Evolutionary conservation across 257 asterid species (phyloP), one percentile per base, ranked within the genome.

Genomic region (Coffea canephora): DNA sequence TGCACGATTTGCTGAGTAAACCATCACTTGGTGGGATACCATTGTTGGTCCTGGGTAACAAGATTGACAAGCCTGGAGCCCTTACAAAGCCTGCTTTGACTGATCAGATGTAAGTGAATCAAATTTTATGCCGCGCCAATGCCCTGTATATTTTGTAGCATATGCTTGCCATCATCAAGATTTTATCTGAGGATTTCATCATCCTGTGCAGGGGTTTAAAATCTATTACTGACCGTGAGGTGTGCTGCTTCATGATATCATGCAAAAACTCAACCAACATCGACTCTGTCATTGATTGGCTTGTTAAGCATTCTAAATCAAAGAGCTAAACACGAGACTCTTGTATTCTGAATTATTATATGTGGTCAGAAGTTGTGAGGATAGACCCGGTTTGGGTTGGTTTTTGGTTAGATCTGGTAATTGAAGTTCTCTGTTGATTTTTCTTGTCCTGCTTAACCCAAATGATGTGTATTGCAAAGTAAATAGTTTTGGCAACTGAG

Each of bases 221-320:
- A 80, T 88, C 93, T 1, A 88, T 95, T 54, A 88, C 97, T 14
- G 97, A 94, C 73, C 87, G 99, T 83, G 99, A 95, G 86, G 99
- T 95, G 0, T 95, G 98, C 92, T 93, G 99, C 95, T 93, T 84
- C 80, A 93, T 95, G 98, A 93, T 95, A 87, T 95, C 99, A 21
- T 95, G 99, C 97, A 93, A 93, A 89, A 92, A 91, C 88, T 95
- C 97, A 3, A 92, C 97, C 52, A 95, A 95, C 83, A 95, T 95
- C 65, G 98, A 95, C 82, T 93, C 93, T 81, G 99, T 95, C 78
- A 93, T 95, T 52, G 98, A 95, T 71, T 95, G 98, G 99, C 93
- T 95, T 8, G 97, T 95, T 54, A 93, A 91, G 91, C 98, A 93
- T 80, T 95, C 99, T 1, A 95, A 93, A 81, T 93, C 97, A 36